phyloP scores from a whole-genome alignment of 176 grass and related monocot species.

The Eleusine indica region DNA sequence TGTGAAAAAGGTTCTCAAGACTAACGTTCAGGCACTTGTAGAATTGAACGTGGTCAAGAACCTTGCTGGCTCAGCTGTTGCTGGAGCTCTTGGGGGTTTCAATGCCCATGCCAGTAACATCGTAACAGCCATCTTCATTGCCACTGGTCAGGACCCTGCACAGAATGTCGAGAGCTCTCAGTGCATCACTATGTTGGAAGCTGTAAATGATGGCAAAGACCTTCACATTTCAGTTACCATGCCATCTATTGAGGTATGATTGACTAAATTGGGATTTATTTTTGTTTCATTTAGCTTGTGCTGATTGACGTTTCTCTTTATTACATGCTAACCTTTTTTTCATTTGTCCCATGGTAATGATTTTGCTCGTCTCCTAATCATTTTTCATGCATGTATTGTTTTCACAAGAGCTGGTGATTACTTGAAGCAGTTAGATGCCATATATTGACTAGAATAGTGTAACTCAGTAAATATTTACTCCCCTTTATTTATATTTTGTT shows the following conservation, averaged over 20 bases:
- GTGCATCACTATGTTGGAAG: conserved; percentile 97
- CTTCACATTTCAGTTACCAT: conserved; percentile 95
- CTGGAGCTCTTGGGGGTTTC: conserved; percentile 92
- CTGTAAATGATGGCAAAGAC: conserved; percentile 82
- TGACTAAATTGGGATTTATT: not conserved
- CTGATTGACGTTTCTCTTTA: not conserved
- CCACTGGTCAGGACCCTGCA: conserved; percentile 95
- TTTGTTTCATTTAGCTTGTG: conserved; percentile 20
- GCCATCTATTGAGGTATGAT: conserved; percentile 93
- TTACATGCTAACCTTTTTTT: not conserved
- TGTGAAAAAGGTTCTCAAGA: conserved; percentile 92
- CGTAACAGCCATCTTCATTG: conserved; percentile 86
- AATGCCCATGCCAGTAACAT: conserved; percentile 98
- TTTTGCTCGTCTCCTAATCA: not conserved
- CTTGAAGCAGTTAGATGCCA: conserved; percentile 10
- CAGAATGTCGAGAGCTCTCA: conserved; percentile 97
- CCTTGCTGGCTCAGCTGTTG: conserved; percentile 91
- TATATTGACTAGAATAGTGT: not conserved
- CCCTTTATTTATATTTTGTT: not conserved
- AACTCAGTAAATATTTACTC: not conserved
- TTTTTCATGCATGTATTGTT: not conserved
- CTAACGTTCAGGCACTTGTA: conserved; percentile 71
- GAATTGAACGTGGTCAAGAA: conserved; percentile 95
- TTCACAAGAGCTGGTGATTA: not conserved
- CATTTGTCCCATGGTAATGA: not conserved